These are phyloP conservation scores for Opeltia flavorubescens DNA, from an alignment of 495 filamentous ascomycete genomes.

Conservation along the genomic window DNA sequence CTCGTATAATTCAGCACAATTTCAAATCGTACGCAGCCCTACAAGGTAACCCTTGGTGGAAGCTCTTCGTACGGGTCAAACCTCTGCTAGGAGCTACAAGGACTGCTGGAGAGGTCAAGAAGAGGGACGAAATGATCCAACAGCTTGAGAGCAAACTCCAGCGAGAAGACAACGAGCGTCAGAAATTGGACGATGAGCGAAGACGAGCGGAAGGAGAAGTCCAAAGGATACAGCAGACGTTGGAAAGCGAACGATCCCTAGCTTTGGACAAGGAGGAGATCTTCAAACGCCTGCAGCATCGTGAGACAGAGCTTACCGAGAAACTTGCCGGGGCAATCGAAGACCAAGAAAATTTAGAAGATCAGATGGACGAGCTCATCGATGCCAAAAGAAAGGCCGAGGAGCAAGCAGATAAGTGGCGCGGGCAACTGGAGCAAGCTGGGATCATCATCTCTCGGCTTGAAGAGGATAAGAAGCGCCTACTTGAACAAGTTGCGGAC, in stretches of 20 bases:
- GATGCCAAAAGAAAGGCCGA: slow-evolving; percentile 82
- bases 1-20: slow-evolving; percentile 86
- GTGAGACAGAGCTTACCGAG: slow-evolving; percentile 72
- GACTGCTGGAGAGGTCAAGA: slow-evolving; percentile 82
- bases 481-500: slow-evolving; percentile 49
- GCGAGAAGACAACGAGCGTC: slow-evolving; percentile 56
- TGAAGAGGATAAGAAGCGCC: slow-evolving; percentile 68
- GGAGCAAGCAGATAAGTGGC: slow-evolving; percentile 63
- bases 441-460: slow-evolving; percentile 71
- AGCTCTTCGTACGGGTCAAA: slow-evolving; percentile 87
- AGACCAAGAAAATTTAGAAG: slow-evolving; percentile 87
- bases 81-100: slow-evolving; percentile 84
- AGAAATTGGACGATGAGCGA: slow-evolving; percentile 81
- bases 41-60: slow-evolving; percentile 91
- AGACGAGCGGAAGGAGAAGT: slow-evolving; percentile 77
- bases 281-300: slow-evolving; percentile 75
- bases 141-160: slow-evolving; percentile 73
- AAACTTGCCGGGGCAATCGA: slow-evolving; percentile 87
- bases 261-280: slow-evolving; percentile 98
- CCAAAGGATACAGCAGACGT: slow-evolving; percentile 73
- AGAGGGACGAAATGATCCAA: slow-evolving; percentile 82
- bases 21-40: slow-evolving; percentile 80
- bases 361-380: slow-evolving; percentile 80
- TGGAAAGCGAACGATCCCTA: slow-evolving; percentile 88
- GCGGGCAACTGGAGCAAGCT: slow-evolving; percentile 79